Percentiles rank a stretch among this genome's conserved stretches.
phyloP scores from a whole-genome alignment of 2,329 filamentous ascomycete species.

The Neocucurbitaria cava region DNA sequence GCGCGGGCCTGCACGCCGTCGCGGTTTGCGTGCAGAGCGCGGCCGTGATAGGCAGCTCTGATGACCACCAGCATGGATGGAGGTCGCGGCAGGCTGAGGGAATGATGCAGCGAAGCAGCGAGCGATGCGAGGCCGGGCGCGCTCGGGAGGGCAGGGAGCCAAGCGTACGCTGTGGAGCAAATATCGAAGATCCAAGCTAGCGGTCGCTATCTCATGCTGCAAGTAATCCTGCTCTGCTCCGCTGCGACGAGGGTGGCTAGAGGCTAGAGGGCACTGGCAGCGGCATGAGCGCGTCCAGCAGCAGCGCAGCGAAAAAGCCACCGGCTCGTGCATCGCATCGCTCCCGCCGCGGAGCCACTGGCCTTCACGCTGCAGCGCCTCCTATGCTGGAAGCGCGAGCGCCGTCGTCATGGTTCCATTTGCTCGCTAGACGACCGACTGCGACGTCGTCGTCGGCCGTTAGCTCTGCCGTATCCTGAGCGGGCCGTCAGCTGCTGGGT shows the following conservation, averaged over 20 bases:
- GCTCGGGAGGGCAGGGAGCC: too few species aligned
- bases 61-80: slow-evolving; percentile 1
- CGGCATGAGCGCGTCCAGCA: not conserved
- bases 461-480: slow-evolving; percentile 18
- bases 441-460: slow-evolving; percentile 6
- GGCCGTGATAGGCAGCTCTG: slow-evolving; percentile 33
- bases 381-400: not conserved
- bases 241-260: too few species aligned
- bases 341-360: slow-evolving; percentile 8
- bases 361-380: slow-evolving; percentile 23
- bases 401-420: slow-evolving; percentile 23
- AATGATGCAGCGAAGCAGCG: too few species aligned
- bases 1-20: slow-evolving; percentile 19
- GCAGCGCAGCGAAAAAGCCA: slow-evolving; percentile 14
- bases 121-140: slow-evolving; percentile 12
- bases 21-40: slow-evolving; percentile 28
- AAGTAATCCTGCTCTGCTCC: slow-evolving; percentile 26
- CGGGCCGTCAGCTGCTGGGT: slow-evolving; percentile 27
- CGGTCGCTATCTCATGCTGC: slow-evolving; percentile 37
- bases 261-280: too few species aligned
- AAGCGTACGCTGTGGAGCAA: slow-evolving; percentile 24
- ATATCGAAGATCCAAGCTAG: slow-evolving; percentile 30
- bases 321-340: slow-evolving; percentile 15
- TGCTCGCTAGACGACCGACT: slow-evolving; percentile 27
- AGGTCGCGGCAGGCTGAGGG: not conserved